Percentiles rank a stretch among this genome's conserved stretches.
These are phyloP conservation scores for Candida chauliodis DNA, from an alignment of 805 yeast genomes.

Conservation along the genomic window DNA sequence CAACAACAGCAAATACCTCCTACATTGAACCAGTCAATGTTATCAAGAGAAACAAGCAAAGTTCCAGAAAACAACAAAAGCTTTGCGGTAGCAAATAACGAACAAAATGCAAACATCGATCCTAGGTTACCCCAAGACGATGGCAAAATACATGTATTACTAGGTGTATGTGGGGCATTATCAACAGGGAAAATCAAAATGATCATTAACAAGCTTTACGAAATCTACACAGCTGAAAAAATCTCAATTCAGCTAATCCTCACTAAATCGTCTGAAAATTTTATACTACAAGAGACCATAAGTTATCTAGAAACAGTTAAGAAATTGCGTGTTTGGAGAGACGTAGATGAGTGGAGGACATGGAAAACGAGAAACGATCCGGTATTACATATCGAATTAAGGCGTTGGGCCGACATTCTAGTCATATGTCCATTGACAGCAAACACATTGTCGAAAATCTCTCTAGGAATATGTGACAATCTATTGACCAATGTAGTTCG, in stretches of 20 bases:
- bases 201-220: constrained; percentile 50
- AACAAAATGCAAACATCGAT: constrained; percentile 52
- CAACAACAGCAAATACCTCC: constrained; percentile 1
- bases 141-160: constrained; percentile 51
- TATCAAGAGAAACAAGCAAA: neutral
- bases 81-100: no score
- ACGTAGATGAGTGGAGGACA: constrained; percentile 60
- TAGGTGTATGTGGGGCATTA: constrained; percentile 59
- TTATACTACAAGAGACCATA: constrained; percentile 46
- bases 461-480: constrained; percentile 90
- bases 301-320: constrained; percentile 34
- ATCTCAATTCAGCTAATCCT: constrained; percentile 53
- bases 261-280: constrained; percentile 51
- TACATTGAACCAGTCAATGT: neutral
- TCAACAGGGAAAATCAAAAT: constrained; percentile 50
- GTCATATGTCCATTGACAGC: constrained; percentile 95
- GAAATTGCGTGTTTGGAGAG: constrained; percentile 53
- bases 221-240: constrained; percentile 48
- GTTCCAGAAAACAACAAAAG: no score
- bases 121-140: constrained; percentile 48
- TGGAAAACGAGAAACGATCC: constrained; percentile 86
- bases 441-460: constrained; percentile 83
- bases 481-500: constrained; percentile 84
- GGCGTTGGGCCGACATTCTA: constrained; percentile 95
- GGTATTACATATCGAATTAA: constrained; percentile 87